phyloP scores from a whole-genome alignment of 2,329 filamentous ascomycete species.

The Fusarium floridanum region DNA sequence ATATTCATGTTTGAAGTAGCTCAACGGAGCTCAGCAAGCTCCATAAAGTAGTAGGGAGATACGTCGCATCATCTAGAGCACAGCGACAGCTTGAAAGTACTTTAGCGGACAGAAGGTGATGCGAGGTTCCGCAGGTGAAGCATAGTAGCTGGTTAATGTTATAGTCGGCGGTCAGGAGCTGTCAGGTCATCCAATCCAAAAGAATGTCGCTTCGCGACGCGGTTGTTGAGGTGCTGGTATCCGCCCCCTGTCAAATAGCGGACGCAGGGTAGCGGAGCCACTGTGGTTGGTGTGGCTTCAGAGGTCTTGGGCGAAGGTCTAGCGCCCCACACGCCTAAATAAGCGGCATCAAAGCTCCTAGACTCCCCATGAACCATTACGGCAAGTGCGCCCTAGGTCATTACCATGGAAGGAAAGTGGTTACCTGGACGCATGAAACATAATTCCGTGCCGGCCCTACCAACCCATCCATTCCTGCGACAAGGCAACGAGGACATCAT shows the following conservation, averaged over 20 bases:
- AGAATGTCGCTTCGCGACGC: slow-evolving; percentile 33
- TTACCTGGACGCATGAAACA: slow-evolving; percentile 42
- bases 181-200: slow-evolving; percentile 42
- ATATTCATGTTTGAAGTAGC: slow-evolving; percentile 41
- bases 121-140: slow-evolving; percentile 14
- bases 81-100: slow-evolving; percentile 12
- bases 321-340: slow-evolving; percentile 28
- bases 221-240: slow-evolving; percentile 28
- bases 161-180: slow-evolving; percentile 44
- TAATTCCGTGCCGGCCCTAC: slow-evolving; percentile 43
- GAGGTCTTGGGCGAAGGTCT: slow-evolving; percentile 2
- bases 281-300: slow-evolving; percentile 21
- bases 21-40: slow-evolving; percentile 41
- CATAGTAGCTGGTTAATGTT: slow-evolving; percentile 26
- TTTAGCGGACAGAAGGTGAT: slow-evolving; percentile 6
- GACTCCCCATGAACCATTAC: slow-evolving; percentile 7
- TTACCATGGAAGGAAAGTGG: slow-evolving; percentile 12
- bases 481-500: slow-evolving; percentile 41
- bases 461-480: slow-evolving; percentile 19
- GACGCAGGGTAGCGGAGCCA: slow-evolving; percentile 37
- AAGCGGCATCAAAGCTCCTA: slow-evolving; percentile 12
- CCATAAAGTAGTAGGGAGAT: slow-evolving; percentile 28
- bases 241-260: slow-evolving; percentile 35
- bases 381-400: slow-evolving; percentile 3
- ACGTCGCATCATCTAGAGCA: slow-evolving; percentile 41